phyloP scores from a whole-genome alignment of 139 green algal genomes.

The Choricystis sp. region DNA sequence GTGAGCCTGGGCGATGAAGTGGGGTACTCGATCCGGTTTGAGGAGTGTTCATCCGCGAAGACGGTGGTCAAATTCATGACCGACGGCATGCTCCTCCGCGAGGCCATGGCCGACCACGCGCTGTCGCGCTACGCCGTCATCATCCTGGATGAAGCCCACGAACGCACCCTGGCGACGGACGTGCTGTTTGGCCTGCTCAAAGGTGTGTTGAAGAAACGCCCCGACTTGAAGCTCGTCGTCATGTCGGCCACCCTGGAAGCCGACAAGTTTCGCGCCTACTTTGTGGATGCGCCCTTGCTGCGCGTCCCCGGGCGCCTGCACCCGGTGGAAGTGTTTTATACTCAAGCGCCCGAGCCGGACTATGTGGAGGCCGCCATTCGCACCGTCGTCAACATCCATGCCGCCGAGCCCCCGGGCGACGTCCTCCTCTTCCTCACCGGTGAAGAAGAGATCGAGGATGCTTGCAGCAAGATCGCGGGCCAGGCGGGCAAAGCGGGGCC shows the following conservation, averaged over 20 bases:
- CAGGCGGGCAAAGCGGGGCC: slow-evolving; percentile 13
- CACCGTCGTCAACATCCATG: slow-evolving; percentile 92
- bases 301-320: slow-evolving; percentile 93
- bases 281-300: slow-evolving; percentile 86
- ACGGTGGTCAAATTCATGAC: slow-evolving; percentile 85
- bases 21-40: slow-evolving; percentile 80
- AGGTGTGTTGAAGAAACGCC: slow-evolving; percentile 66
- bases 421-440: slow-evolving; percentile 97
- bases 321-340: slow-evolving; percentile 99
- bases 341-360: slow-evolving; percentile 90
- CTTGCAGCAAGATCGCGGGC: slow-evolving; percentile 15
- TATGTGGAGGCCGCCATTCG: slow-evolving; percentile 96
- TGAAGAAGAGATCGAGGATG: slow-evolving; percentile 99
- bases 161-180: slow-evolving; percentile 71
- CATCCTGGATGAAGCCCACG: slow-evolving; percentile 78
- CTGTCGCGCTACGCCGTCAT: slow-evolving; percentile 67
- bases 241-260: slow-evolving; percentile 98
- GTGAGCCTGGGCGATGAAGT: slow-evolving; percentile 63
- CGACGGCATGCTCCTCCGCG: slow-evolving; percentile 92
- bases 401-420: slow-evolving; percentile 72
- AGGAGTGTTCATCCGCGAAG: slow-evolving; percentile 47
- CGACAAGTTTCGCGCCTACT: slow-evolving; percentile 99
- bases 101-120: slow-evolving; percentile 73
- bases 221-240: slow-evolving; percentile 96
- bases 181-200: slow-evolving; percentile 80